Evolutionary conservation across 208 protist genomes (phyloP), one percentile per base, ranked within the genome.

Genomic region (Porcisia hertigi): DNA sequence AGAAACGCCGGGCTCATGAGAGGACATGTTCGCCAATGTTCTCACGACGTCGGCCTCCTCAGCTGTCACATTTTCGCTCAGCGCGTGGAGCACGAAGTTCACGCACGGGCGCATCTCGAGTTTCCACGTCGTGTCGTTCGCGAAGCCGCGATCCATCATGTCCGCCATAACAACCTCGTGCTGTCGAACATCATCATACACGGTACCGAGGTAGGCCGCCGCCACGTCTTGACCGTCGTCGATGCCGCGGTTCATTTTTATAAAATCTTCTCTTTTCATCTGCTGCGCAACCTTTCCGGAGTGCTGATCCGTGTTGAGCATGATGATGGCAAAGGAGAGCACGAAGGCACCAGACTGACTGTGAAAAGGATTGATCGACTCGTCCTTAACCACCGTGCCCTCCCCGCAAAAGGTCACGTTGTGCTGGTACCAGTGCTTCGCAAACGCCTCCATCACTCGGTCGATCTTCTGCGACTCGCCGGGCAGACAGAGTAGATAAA

Each of bases 281-380:
- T 97, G 97, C 36, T 97, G 94, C 41, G 92, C 87, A 39, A 99
- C 86, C 72, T 95, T 93, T 34, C 95, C 93, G 16, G 93, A 99
- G 86, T 99, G 98, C 73, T 98, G 88, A 81, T 99, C 98, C 0
- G 99, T 99, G 86, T 99, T 99, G n/a, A 99, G 94, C 98, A 99
- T 99, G 69, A 99, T 99, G 60, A 99, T 97, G 30, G 97, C 96
- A 83, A 99, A 99, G 16, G 98, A 98, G 4, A 99, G 90, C 62
- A 99, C 87, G 86, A 97, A 98, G 12, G 94, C 92, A 14, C 87
- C 92, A 49, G 88, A 87, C 30, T 93, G 82, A 73, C 81, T 90
- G 66, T 82, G 83, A 67, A 98, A 97, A 1, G 94, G 94, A 76
- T 98, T 98, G 54, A 86, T 65, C n/a, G 57, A 47, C 54, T 69